Evolutionary conservation across 148 eudicot species (phyloP).

Genomic region (Fallopia convolvulus): DNA sequence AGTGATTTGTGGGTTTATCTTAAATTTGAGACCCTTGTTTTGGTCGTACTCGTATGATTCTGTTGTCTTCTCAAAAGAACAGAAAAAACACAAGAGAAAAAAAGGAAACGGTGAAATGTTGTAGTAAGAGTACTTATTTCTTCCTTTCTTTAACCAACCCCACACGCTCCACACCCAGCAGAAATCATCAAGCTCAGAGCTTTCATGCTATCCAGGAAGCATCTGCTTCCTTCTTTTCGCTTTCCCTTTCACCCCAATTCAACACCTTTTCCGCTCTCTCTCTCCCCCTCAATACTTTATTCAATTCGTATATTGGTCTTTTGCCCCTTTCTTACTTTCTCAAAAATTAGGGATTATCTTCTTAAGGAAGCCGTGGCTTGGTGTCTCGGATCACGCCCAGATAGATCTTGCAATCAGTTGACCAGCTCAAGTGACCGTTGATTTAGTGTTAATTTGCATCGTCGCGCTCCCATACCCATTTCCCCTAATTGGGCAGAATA

Average conservation of each 20-base stretch:
- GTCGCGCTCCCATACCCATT: background rate
- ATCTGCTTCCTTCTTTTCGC: conserved; percentile 12
- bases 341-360: background rate
- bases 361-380: conserved; percentile 1
- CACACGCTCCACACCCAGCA: conserved; percentile 9
- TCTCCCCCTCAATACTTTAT: background rate
- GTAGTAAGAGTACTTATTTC: conserved; percentile 2
- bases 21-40: background rate
- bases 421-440: background rate
- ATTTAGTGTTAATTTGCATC: conserved; percentile 2
- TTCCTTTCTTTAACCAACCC: background rate
- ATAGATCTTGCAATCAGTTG: conserved; percentile 3
- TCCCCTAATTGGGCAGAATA: background rate
- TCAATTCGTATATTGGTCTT: background rate
- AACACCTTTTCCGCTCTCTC: background rate
- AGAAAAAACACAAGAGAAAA: background rate
- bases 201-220: conserved; percentile 9
- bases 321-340: conserved; percentile 5
- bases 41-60: background rate
- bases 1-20: conserved; percentile 4
- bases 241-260: background rate
- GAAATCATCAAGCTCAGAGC: conserved; percentile 7
- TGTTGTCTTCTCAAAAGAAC: background rate
- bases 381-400: conserved; percentile 11
- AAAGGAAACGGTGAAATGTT: background rate